A percentile compares a stretch with the other conserved stretches of the same genome.
These are phyloP conservation scores for Nakazawaea sp. DNA, from an alignment of 805 yeast species.

Conservation along the genomic window DNA sequence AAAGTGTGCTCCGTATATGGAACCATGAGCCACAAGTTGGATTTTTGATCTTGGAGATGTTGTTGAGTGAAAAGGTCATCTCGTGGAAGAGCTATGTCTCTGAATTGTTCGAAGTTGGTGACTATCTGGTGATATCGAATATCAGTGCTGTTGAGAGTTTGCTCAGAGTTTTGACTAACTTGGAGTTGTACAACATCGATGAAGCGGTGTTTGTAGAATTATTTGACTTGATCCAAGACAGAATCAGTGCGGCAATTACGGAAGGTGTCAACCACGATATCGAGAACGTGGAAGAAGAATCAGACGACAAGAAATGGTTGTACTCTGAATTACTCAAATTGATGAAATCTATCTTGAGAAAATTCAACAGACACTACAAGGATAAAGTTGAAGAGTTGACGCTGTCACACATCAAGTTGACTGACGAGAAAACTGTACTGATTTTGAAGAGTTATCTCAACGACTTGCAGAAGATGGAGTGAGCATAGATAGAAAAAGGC, in stretches of 20 bases:
- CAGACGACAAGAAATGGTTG: conserved; percentile 33
- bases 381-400: neutral
- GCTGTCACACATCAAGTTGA: too few species aligned
- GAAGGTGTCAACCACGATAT: conserved; percentile 11
- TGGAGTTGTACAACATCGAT: conserved; percentile 10
- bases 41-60: conserved; percentile 46
- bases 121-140: conserved; percentile 32
- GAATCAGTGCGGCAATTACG: conserved; percentile 17
- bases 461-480: too few species aligned
- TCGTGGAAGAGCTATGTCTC: conserved; percentile 32
- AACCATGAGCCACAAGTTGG: conserved; percentile 59
- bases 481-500: neutral
- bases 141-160: conserved; percentile 38
- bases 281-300: conserved; percentile 20
- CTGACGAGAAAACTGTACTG: neutral
- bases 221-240: conserved; percentile 20
- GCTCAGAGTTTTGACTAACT: conserved; percentile 26
- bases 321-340: conserved; percentile 30
- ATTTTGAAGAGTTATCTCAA: neutral
- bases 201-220: neutral
- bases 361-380: conserved; percentile 14
- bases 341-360: conserved; percentile 31
- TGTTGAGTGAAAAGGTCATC: conserved; percentile 39
- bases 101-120: conserved; percentile 32
- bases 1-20: conserved; percentile 60